Base-by-base conservation (phyloP, 148 eudicot genomes). In the Arbutus unedo region DNA sequence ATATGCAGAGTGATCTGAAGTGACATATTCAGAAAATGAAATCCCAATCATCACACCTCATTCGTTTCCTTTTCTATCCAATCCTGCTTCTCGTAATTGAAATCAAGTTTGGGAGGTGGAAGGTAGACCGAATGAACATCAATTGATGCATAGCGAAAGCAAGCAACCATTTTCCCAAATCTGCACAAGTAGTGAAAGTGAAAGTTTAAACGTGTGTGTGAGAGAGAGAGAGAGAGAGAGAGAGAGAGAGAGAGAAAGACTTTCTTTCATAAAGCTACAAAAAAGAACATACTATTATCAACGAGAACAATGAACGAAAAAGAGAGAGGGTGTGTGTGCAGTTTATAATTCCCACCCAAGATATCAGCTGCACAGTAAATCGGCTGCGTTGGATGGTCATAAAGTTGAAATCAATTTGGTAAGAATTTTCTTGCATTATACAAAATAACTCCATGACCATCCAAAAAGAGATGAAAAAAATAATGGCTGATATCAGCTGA, bases 131-230 rank as follows among this genome's bases (percentile, higher is more conserved):
- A 93, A 84, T 91, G 95, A 85, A 97, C 98, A 79, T 97, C 95
- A 82, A 94, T 97, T 78, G 99, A 91, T 78, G 99, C 98, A 90
- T 97, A 97, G 48, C 98, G 98, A 84, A 97, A 97, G 86, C 99
- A 97, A 86, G 99, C 99, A 83, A 97, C 99, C 99, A 97, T 94
- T 77, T 92, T 90, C 78, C 97, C 99, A 81, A 90, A 94, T 79
- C 99, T 94, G 92, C 86, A 90, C 16, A 71, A 3, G 49, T 48
- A 82, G 45, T 25, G 41, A 55, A 11, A 62, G 19, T 71, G 49
- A 78, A 11, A 38, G 76, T 43, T 78, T 31, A 76, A 43, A 45
- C 51, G 31, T 47, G 21, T 67, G 54, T 49, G 11, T 71, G 48
- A 77, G 78, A 73, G 79, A 31, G 62, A 60, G 68, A 19, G 13